Conservation (phyloP, 768 basidiomycete genomes). For the Mycena epipterygia region DNA sequence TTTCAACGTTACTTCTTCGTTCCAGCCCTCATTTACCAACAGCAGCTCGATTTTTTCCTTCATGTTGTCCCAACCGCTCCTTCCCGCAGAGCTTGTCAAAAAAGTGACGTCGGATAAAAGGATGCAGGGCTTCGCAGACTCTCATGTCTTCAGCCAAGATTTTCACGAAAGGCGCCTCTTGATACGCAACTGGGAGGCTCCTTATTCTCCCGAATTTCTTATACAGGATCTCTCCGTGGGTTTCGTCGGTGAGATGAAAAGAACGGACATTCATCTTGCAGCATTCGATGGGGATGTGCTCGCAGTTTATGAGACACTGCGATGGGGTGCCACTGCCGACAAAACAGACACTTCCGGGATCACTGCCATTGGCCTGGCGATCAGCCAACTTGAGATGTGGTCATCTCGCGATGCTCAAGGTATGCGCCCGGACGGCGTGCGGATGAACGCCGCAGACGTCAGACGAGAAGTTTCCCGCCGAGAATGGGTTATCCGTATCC, state of each 20-base stretch:
- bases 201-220: neutral
- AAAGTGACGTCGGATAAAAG: slow-evolving; percentile 9
- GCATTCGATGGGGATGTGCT: slow-evolving; percentile 20
- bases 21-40: too few relatives aligned
- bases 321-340: slow-evolving; percentile 6
- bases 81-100: slow-evolving; percentile 17
- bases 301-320: slow-evolving; percentile 4
- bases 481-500: slow-evolving; percentile 4
- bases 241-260: neutral
- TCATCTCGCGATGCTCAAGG: neutral
- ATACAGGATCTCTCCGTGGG: neutral
- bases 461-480: slow-evolving; percentile 1
- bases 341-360: slow-evolving; percentile 9
- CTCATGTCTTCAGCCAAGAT: neutral
- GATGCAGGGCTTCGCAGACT: slow-evolving; percentile 3
- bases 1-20: too few relatives aligned
- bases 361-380: slow-evolving; percentile 21
- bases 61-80: slow-evolving; percentile 15
- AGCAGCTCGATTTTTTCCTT: too few relatives aligned
- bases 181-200: slow-evolving; percentile 10
- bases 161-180: neutral
- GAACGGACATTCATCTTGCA: slow-evolving; percentile 5
- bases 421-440: neutral
- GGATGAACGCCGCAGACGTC: neutral
- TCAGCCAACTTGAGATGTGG: neutral